These are phyloP conservation scores for Ustilago sp. DNA, from an alignment of 1,284 basidiomycete species.

Conservation along the genomic window DNA sequence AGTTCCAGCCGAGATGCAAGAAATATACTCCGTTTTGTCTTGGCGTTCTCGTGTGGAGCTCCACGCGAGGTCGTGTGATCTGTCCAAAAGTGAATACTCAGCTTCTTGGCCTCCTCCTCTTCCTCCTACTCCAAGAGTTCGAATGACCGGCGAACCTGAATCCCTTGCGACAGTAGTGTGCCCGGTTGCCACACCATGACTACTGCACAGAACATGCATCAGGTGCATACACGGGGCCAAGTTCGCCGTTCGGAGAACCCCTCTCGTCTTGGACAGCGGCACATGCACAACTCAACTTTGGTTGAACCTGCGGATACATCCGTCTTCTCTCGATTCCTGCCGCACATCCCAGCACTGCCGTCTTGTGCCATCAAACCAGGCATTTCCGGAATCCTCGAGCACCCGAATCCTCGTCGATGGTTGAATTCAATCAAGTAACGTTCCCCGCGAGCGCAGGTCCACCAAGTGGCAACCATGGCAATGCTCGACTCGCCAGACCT, in stretches of 20 bases:
- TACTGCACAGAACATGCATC: not conserved
- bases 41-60: constrained; percentile 4
- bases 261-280: not conserved
- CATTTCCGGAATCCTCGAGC: constrained; percentile 8
- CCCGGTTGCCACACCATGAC: too few species aligned
- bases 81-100: not conserved
- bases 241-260: not conserved
- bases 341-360: not conserved
- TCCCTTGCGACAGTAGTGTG: too few species aligned
- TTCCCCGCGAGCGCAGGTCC: not conserved
- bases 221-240: not conserved
- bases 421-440: not conserved
- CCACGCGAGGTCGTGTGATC: not conserved
- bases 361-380: not conserved
- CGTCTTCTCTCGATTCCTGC: not conserved
- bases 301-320: constrained; percentile 12
- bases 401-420: not conserved
- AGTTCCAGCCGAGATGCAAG: constrained; percentile 8
- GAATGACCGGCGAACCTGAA: too few species aligned
- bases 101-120: too few species aligned
- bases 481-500: not conserved
- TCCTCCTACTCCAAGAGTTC: too few species aligned
- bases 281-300: not conserved
- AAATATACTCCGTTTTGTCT: constrained; percentile 12
- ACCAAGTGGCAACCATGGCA: not conserved